A percentile compares a stretch with the other conserved stretches of the same genome.
Evolutionary conservation across 1,284 basidiomycete genomes (phyloP).

Genomic region (Ustilago trichophora): DNA sequence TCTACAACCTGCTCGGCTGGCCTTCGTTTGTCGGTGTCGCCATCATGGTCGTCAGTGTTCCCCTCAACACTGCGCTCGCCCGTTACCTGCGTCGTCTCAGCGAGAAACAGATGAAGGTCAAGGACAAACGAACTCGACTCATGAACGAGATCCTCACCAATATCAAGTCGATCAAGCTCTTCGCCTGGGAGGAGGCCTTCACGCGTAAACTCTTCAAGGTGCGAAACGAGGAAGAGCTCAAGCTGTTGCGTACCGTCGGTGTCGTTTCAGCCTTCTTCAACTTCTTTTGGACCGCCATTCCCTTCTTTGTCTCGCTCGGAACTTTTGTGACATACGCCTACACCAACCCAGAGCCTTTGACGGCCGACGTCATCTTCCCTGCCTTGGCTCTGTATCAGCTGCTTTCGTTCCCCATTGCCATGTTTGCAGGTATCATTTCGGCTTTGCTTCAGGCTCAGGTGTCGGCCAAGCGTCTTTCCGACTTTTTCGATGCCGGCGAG

Average conservation of each 20-base stretch:
- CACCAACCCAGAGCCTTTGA: conserved; percentile 73
- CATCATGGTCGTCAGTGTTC: conserved; percentile 76
- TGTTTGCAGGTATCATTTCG: conserved; percentile 67
- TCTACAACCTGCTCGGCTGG: conserved; percentile 80
- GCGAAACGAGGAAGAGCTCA: conserved; percentile 76
- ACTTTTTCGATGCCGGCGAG: conserved; percentile 74
- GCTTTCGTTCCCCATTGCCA: conserved; percentile 78
- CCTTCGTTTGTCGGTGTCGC: conserved; percentile 82
- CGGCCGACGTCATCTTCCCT: conserved; percentile 71
- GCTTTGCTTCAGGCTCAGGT: conserved; percentile 63
- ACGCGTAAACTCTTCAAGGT: conserved; percentile 76
- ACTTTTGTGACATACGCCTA: conserved; percentile 84
- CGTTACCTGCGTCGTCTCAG: conserved; percentile 78
- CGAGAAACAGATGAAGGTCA: conserved; percentile 86
- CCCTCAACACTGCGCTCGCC: conserved; percentile 79
- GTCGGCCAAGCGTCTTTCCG: conserved; percentile 55
- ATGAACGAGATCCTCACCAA: conserved; percentile 64
- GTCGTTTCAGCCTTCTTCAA: conserved; percentile 78
- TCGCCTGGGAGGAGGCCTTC: conserved; percentile 60
- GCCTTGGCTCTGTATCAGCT: conserved; percentile 68
- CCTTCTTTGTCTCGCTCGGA: conserved; percentile 82
- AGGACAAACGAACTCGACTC: conserved; percentile 73
- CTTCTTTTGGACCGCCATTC: conserved; percentile 76
- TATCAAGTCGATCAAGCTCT: conserved; percentile 66
- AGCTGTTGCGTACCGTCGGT: conserved; percentile 79